Conservation (phyloP, 768 basidiomycete genomes). For the Agaricus blazei region DNA sequence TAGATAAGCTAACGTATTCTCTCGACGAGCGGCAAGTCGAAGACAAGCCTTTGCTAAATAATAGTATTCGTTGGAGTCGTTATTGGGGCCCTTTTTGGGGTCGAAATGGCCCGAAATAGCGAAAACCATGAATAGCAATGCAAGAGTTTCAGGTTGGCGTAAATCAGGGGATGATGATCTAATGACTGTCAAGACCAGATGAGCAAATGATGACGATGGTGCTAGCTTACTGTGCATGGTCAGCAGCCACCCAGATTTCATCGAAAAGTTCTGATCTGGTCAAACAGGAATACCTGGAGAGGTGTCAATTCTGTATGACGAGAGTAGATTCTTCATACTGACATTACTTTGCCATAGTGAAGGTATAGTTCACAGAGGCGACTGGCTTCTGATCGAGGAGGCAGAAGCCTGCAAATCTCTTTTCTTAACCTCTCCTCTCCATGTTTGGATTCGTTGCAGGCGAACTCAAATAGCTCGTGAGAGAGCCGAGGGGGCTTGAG, state of each 20-base stretch:
- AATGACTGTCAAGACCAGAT: neutral
- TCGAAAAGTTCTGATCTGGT: conserved; percentile 52
- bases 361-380: conserved; percentile 62
- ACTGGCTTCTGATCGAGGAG: conserved; percentile 53
- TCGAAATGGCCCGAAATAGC: conserved; percentile 65
- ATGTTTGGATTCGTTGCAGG: conserved; percentile 26
- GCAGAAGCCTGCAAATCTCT: conserved; percentile 45
- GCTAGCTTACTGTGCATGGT: conserved; percentile 41
- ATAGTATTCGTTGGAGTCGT: conserved; percentile 59
- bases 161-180: conserved; percentile 7
- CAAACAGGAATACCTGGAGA: conserved; percentile 47
- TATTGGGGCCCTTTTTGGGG: conserved; percentile 37
- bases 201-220: neutral
- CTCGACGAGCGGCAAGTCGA: conserved; percentile 35
- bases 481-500: conserved; percentile 2
- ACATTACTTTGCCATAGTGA: conserved; percentile 58
- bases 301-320: neutral
- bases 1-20: conserved; percentile 51
- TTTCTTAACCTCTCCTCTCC: conserved; percentile 30
- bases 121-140: conserved; percentile 62
- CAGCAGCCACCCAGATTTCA: conserved; percentile 48
- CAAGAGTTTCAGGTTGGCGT: conserved; percentile 26
- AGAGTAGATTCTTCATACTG: conserved; percentile 17
- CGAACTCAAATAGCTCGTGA: conserved; percentile 23
- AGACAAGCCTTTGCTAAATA: conserved; percentile 51